Evolutionary conservation across 2,329 filamentous ascomycete genomes (phyloP).

Genomic region (Cryphonectria japonica): DNA sequence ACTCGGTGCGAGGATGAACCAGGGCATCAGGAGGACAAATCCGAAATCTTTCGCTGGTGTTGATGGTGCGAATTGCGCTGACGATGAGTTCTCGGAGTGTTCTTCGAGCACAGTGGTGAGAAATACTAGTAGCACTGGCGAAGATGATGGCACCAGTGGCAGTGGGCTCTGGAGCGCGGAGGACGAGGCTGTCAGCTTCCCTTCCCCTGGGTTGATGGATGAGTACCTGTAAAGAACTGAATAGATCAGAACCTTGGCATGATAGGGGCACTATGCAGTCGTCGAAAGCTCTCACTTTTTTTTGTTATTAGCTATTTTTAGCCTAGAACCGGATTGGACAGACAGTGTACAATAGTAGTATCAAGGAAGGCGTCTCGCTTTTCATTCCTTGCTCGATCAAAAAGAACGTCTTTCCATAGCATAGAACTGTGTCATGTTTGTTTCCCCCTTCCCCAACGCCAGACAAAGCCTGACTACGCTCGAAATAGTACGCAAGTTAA

Average conservation of each 20-base stretch:
- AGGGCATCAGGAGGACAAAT: slow-evolving; percentile 16
- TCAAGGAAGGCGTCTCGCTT: background rate
- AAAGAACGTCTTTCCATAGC: background rate
- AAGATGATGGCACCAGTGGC: background rate
- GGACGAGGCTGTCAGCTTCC: slow-evolving; percentile 13
- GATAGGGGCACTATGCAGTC: background rate
- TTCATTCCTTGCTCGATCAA: background rate
- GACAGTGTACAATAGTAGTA: slow-evolving; percentile 8
- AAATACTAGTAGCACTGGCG: background rate
- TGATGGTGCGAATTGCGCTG: slow-evolving; percentile 1
- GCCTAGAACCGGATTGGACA: slow-evolving; percentile 10
- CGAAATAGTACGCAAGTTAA: background rate
- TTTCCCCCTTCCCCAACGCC: background rate
- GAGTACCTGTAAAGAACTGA: slow-evolving; percentile 4
- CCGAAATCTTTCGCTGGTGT: background rate
- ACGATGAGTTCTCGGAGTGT: slow-evolving; percentile 27
- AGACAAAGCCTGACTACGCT: background rate
- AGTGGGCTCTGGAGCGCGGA: slow-evolving; percentile 15
- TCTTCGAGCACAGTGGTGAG: slow-evolving; percentile 27
- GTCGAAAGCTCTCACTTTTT: background rate
- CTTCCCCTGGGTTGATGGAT: slow-evolving; percentile 8
- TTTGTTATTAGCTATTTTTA: slow-evolving; percentile 13
- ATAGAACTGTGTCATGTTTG: background rate
- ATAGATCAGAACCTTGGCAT: background rate
- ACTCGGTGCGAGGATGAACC: slow-evolving; percentile 25